Evolutionary conservation across 2,329 filamentous ascomycete species (phyloP).

Genomic region (Aspergillus tanneri): DNA sequence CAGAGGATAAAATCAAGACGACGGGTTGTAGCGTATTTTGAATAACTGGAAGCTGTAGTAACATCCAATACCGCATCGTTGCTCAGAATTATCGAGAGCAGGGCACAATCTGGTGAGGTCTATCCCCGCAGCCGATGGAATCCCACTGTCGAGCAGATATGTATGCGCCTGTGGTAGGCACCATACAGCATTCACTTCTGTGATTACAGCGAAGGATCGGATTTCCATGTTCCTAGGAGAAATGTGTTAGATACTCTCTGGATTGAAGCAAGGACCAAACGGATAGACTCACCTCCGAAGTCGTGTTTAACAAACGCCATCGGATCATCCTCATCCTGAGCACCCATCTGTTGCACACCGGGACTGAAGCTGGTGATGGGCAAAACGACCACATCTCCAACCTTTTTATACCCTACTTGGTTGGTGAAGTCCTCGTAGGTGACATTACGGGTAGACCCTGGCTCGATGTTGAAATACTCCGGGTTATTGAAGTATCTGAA

Average conservation of each 20-base stretch:
- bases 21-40: no score
- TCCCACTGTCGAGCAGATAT: no score
- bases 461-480: conserved; percentile 77
- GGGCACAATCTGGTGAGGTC: no score
- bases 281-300: conserved; percentile 70
- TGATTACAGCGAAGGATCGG: conserved; percentile 35
- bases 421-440: conserved; percentile 87
- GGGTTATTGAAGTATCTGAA: conserved; percentile 93
- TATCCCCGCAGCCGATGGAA: no score
- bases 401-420: conserved; percentile 77
- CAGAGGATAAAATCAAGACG: no score
- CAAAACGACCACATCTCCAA: conserved; percentile 89
- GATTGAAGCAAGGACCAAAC: not conserved
- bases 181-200: no score
- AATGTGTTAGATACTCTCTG: conserved; percentile 13
- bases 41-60: no score
- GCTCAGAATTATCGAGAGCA: no score
- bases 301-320: conserved; percentile 98
- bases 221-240: conserved; percentile 38
- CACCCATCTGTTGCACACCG: conserved; percentile 89
- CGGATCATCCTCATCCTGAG: conserved; percentile 81
- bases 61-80: no score
- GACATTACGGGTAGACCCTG: conserved; percentile 67
- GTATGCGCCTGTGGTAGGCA: no score
- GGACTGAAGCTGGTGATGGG: conserved; percentile 98